A percentile compares a stretch with the other conserved stretches of the same genome.
Conservation (phyloP, 208 protist genomes). For the Trypanosoma caninum region DNA sequence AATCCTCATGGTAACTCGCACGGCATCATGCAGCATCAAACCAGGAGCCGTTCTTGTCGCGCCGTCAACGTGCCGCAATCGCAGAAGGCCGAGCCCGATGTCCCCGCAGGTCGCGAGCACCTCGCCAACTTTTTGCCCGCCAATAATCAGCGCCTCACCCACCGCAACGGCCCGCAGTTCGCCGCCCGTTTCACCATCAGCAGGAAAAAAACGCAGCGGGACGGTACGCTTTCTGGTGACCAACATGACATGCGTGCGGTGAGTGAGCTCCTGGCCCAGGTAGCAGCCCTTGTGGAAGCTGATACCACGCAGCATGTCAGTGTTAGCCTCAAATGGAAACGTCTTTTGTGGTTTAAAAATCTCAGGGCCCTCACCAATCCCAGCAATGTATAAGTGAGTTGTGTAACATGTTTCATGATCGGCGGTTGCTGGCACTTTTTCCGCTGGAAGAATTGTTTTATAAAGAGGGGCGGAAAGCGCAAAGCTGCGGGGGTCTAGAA, state of each 20-base stretch:
- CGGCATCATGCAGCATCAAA: slow-evolving; percentile 40
- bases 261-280: slow-evolving; percentile 95
- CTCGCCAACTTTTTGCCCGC: slow-evolving; percentile 52
- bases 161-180: not conserved
- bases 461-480: slow-evolving; percentile 24
- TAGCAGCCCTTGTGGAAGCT: slow-evolving; percentile 96
- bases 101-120: slow-evolving; percentile 43
- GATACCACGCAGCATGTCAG: slow-evolving; percentile 89
- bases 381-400: slow-evolving; percentile 47
- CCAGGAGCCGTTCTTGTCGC: slow-evolving; percentile 39
- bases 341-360: slow-evolving; percentile 67
- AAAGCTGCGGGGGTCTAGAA: slow-evolving; percentile 56
- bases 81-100: slow-evolving; percentile 59
- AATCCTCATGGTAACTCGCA: slow-evolving; percentile 31
- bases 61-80: slow-evolving; percentile 67
- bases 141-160: slow-evolving; percentile 45
- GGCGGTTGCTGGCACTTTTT: not conserved
- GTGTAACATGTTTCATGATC: slow-evolving; percentile 36
- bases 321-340: slow-evolving; percentile 91
- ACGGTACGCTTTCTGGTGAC: slow-evolving; percentile 91
- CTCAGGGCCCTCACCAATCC: slow-evolving; percentile 78
- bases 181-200: not conserved
- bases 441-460: slow-evolving; percentile 15
- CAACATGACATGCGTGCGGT: slow-evolving; percentile 93
- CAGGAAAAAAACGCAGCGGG: slow-evolving; percentile 47